phyloP scores from a whole-genome alignment of 805 yeast genomes.

The Starmerella stellata region DNA sequence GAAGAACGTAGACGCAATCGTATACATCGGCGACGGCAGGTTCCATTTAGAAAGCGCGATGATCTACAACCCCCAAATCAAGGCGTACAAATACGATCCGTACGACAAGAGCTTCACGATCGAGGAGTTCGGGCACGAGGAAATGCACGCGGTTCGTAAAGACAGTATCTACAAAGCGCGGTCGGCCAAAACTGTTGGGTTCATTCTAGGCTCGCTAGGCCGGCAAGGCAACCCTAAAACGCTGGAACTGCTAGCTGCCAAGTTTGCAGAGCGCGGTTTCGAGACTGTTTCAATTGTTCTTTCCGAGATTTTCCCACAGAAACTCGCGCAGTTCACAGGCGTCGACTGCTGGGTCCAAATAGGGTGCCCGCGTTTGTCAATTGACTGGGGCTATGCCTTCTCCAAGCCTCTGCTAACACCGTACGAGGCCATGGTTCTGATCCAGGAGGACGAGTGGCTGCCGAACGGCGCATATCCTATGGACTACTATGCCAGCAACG shows the following conservation, averaged over 20 bases:
- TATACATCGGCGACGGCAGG: conserved; percentile 89
- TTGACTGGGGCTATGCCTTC: conserved; percentile 98
- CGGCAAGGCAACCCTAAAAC: conserved; percentile 84
- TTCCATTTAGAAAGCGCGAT: conserved; percentile 89
- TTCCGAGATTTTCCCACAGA: conserved; percentile 86
- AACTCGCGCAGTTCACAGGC: conserved; percentile 78
- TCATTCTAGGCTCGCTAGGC: conserved; percentile 83
- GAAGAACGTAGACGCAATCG: conserved; percentile 50
- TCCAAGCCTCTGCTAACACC: conserved; percentile 83
- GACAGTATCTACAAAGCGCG: conserved; percentile 54
- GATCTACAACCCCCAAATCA: conserved; percentile 89
- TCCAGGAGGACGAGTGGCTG: conserved; percentile 39
- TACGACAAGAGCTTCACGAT: conserved; percentile 78
- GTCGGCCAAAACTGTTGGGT: conserved; percentile 49
- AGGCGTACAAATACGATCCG: conserved; percentile 90
- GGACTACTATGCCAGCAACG: conserved; percentile 84
- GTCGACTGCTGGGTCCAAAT: conserved; percentile 92
- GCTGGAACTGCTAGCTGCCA: conserved; percentile 42
- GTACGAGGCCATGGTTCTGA: conserved; percentile 83
- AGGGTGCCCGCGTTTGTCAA: conserved; percentile 89
- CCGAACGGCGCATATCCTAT: conserved; percentile 53
- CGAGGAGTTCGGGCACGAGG: conserved; percentile 74
- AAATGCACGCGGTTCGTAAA: conserved; percentile 53
- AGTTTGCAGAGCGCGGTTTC: conserved; percentile 37
- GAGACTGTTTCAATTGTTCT: conserved; percentile 64